These are phyloP conservation scores for Paramecium tetraurelia DNA, from an alignment of 73 alveolate genomes.

Conservation along the genomic window DNA sequence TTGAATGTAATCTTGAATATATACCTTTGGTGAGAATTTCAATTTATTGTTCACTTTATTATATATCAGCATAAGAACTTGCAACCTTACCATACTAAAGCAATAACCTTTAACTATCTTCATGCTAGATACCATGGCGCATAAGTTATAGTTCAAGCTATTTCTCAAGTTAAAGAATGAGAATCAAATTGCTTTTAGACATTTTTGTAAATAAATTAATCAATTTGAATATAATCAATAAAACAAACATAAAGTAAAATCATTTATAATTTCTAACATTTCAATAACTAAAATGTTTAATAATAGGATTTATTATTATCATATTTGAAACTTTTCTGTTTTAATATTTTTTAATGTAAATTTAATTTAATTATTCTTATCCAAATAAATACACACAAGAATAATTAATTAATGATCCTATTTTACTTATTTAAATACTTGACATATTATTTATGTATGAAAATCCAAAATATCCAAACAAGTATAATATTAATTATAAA, in stretches of 20 bases:
- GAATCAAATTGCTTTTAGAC: neutral
- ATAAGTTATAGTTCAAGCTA: neutral
- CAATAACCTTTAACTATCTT: neutral
- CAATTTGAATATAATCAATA: neutral
- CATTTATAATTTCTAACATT: too few species aligned
- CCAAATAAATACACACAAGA: too few species aligned
- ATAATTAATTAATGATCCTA: neutral
- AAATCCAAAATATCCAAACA: too few species aligned
- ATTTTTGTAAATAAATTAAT: neutral
- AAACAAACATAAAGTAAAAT: neutral
- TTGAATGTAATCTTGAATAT: neutral
- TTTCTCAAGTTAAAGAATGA: neutral
- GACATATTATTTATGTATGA: too few species aligned
- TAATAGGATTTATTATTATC: neutral
- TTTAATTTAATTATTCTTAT: too few species aligned
- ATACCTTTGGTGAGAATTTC: neutral
- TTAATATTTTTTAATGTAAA: too few species aligned
- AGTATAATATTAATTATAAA: too few species aligned
- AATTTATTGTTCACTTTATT: neutral
- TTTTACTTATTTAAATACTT: neutral
- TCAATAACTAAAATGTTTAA: neutral
- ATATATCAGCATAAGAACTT: neutral
- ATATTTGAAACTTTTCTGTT: neutral
- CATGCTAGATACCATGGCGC: neutral
- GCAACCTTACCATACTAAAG: neutral